Base-by-base conservation (phyloP, 495 filamentous ascomycete species). In the Sporormia fimetaria region DNA sequence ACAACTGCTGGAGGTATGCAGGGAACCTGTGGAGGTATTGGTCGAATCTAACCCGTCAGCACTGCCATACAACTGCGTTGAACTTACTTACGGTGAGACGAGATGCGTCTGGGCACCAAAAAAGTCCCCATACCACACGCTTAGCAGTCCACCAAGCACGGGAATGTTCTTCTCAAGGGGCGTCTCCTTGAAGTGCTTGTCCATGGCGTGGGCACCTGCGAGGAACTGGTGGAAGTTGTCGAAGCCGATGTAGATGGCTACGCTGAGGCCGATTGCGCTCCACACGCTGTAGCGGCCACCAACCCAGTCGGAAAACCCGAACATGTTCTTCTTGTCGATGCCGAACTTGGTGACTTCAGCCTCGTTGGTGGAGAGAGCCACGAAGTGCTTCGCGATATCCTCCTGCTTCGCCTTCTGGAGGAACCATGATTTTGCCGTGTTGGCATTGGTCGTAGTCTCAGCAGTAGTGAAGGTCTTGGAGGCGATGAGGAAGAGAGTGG, bases 401-500 rank as follows among this genome's bases (percentile, higher is more conserved):
- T 73, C 61, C 21, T 92, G 82, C 57, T 86, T 83, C 34, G 75
- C 85, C 10, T 72, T 72, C 69, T 94, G 73, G 43, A 96, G 73
- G 74, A 98, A 98, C 92, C 90, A 98, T 37, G 69, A 58, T 76
- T 98, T 98, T 24, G 90, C 90, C 27, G 82, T 81, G 70, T 92
- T 94, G 59, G 90, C 92, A 62, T 98, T 98, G 37, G 90, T 95
- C 25, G 68, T 80, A 33, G 90, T 98, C 73, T 98, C 90, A 33
- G 90, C 90, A 5, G 90, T 98, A 42, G 90, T 98, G 70, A 98
- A 98, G 40, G 90, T 98, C 76, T 98, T 98, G 62, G 88, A 95
- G 34, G 90, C 90, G 56, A 98, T 74, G 51, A 96, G 70, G 80
- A 96, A 98, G 38, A 98, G 77, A 21, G 88, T 95, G 30, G 92